Percentiles rank a stretch among this genome's conserved stretches.
phyloP scores from a whole-genome alignment of 129 eudicot species.

The Lonicera japonica region DNA sequence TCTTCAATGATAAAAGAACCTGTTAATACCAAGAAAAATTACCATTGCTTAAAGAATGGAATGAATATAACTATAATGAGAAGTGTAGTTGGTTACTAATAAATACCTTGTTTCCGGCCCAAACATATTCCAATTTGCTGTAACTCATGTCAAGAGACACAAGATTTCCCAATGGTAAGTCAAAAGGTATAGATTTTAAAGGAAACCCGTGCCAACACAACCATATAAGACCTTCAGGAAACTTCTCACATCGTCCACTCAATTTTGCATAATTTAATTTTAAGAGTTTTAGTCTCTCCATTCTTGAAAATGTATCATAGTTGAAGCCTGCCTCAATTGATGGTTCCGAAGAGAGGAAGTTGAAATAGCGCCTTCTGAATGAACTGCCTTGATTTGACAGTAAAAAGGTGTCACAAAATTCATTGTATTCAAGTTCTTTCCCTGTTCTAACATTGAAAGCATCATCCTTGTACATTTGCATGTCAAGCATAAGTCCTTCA shows the following conservation, averaged over 20 bases:
- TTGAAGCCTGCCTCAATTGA: neutral
- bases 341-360: constrained; percentile 1
- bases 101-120: constrained; percentile 31
- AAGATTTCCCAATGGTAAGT: constrained; percentile 27
- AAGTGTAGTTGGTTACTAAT: too few species aligned
- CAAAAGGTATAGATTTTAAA: constrained; percentile 19
- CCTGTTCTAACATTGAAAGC: neutral
- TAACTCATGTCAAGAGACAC: constrained; percentile 32
- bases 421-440: neutral
- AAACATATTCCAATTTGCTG: constrained; percentile 35
- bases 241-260: constrained; percentile 8
- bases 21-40: constrained; percentile 12
- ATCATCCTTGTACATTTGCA: constrained; percentile 8
- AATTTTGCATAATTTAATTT: constrained; percentile 19
- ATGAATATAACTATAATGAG: neutral
- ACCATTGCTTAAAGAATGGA: neutral
- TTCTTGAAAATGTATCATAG: constrained; percentile 16
- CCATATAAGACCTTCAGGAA: constrained; percentile 27
- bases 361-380: neutral
- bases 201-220: constrained; percentile 40
- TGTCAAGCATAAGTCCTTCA: constrained; percentile 26
- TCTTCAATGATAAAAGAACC: constrained; percentile 20
- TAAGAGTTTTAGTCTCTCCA: constrained; percentile 22
- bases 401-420: neutral
- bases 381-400: neutral